These are phyloP conservation scores for Pyropia yezoensis DNA, from an alignment of 23 red algal genomes.

Conservation along the genomic window DNA sequence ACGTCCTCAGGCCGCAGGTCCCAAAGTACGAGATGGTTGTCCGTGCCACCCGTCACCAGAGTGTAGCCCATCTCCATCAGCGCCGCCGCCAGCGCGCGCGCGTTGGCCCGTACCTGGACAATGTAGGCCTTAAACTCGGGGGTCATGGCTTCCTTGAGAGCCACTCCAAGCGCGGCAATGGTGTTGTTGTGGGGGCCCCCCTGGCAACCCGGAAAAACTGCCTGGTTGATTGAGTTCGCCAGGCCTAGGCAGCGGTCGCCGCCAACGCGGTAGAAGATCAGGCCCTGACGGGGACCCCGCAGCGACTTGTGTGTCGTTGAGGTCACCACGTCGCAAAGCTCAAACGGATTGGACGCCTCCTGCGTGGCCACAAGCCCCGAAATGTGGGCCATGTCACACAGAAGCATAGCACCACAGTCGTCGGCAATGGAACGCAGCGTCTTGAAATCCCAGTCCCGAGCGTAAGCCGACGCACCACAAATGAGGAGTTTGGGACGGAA, in stretches of 20 bases:
- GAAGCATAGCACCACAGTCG: conserved; percentile 61
- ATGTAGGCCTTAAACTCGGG: conserved; percentile 78
- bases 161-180: conserved; percentile 87
- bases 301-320: conserved; percentile 98
- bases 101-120: conserved; percentile 60
- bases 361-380: conserved; percentile 82
- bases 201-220: conserved; percentile 95
- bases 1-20: conserved; percentile 66
- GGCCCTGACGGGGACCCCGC: conserved; percentile 81
- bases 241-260: conserved; percentile 26
- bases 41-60: conserved; percentile 92
- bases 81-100: conserved; percentile 47
- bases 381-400: conserved; percentile 99
- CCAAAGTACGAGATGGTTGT: conserved; percentile 98
- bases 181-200: conserved; percentile 98
- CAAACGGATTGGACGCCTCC: conserved; percentile 64
- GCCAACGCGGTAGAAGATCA: conserved; percentile 90
- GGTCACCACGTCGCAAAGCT: conserved; percentile 88
- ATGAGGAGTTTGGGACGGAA: conserved; percentile 86
- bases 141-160: conserved; percentile 78
- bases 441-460: conserved; percentile 85
- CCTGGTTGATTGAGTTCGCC: conserved; percentile 72
- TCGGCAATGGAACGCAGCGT: conserved; percentile 77
- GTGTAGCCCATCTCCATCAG: conserved; percentile 72
- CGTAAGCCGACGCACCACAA: conserved; percentile 88